Evolutionary conservation across 192 early-diverging fungal species (phyloP).

Genomic region (Kappamyces sp.): DNA sequence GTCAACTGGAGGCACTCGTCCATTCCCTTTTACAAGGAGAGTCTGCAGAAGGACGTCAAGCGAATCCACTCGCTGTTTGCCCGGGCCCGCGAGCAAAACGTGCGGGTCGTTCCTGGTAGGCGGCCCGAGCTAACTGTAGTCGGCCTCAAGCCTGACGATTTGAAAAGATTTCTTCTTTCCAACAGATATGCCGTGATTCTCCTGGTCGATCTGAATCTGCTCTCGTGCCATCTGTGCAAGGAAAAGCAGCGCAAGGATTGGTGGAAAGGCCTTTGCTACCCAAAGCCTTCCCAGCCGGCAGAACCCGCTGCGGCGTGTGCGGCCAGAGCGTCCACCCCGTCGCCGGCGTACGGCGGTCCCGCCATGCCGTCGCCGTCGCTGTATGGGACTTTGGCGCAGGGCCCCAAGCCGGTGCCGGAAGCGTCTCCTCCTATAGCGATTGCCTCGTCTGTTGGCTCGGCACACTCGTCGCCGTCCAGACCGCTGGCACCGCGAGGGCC

Average conservation of each 20-base stretch:
- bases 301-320: no score
- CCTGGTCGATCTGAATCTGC: slow-evolving; percentile 63
- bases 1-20: slow-evolving; percentile 66
- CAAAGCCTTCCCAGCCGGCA: no score
- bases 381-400: no score
- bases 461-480: neutral
- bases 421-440: neutral
- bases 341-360: no score
- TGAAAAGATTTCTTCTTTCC: slow-evolving; percentile 74
- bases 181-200: slow-evolving; percentile 70
- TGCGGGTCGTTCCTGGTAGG: slow-evolving; percentile 73
- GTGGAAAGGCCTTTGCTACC: slow-evolving; percentile 2
- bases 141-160: slow-evolving; percentile 70
- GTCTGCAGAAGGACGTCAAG: slow-evolving; percentile 61
- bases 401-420: neutral
- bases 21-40: slow-evolving; percentile 65
- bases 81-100: slow-evolving; percentile 56
- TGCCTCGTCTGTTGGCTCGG: neutral
- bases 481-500: no score
- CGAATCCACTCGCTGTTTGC: slow-evolving; percentile 74
- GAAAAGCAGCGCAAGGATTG: slow-evolving; percentile 19
- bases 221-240: slow-evolving; percentile 58
- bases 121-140: no score
- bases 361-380: no score
- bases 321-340: no score